Conservation (phyloP, 192 early-diverging fungal species). For the Chytriomyces confervae region DNA sequence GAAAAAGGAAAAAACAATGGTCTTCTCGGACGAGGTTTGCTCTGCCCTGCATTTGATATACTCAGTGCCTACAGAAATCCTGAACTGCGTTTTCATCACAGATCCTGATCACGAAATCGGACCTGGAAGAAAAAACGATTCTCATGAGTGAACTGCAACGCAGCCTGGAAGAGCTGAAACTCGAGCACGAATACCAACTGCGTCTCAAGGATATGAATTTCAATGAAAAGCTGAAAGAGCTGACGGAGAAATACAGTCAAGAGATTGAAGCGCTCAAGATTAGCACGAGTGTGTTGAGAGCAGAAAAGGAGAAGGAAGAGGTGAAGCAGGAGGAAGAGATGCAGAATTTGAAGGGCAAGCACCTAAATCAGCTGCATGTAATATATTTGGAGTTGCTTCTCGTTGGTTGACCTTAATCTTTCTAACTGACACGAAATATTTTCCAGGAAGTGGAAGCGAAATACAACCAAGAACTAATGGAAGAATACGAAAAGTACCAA, state of each 20-base stretch:
- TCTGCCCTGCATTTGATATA: not conserved
- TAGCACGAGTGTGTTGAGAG: slow-evolving; percentile 46
- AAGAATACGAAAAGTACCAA: slow-evolving; percentile 66
- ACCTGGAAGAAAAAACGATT: slow-evolving; percentile 64
- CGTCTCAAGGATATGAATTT: slow-evolving; percentile 67
- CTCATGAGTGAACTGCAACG: slow-evolving; percentile 55
- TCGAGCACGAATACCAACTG: slow-evolving; percentile 72
- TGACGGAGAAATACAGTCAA: slow-evolving; percentile 55
- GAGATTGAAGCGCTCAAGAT: slow-evolving; percentile 64
- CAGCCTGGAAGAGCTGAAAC: slow-evolving; percentile 61
- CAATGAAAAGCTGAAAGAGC: slow-evolving; percentile 65
- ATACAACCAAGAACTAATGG: slow-evolving; percentile 63
- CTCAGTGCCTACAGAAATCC: no score
- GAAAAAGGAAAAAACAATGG: slow-evolving; percentile 24
- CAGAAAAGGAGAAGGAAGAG: slow-evolving; percentile 64
- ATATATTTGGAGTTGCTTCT: slow-evolving; percentile 1
- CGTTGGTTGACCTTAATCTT: not conserved
- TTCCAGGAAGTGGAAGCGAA: slow-evolving; percentile 53
- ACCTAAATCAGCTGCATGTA: slow-evolving; percentile 58
- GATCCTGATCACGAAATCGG: slow-evolving; percentile 64
- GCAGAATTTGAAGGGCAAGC: slow-evolving; percentile 31
- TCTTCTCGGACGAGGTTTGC: slow-evolving; percentile 59
- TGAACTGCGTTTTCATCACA: slow-evolving; percentile 8
- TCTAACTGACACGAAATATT: not conserved
- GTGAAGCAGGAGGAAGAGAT: slow-evolving; percentile 59